Conservation (phyloP, 2,329 filamentous ascomycete genomes). For the Nannizziopsis arthrosporioides region DNA sequence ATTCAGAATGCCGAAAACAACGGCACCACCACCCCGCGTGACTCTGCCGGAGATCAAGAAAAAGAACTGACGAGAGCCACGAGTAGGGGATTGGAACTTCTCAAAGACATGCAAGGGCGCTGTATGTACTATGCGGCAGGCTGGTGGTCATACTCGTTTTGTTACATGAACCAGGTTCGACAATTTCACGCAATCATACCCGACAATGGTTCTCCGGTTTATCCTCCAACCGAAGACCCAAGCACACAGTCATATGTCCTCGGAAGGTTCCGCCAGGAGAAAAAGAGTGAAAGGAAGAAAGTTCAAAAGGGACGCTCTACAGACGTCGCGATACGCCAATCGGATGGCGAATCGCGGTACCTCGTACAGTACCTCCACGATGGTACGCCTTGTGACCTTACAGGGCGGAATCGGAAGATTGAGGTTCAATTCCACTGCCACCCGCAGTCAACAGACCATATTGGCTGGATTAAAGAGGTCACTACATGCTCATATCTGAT, state of each 20-base stretch:
- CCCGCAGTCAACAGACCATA: slow-evolving; percentile 61
- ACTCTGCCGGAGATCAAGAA: slow-evolving; percentile 51
- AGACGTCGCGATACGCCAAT: slow-evolving; percentile 55
- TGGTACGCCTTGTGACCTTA: slow-evolving; percentile 78
- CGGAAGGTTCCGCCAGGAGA: slow-evolving; percentile 44
- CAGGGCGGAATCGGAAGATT: slow-evolving; percentile 65
- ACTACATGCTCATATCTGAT: slow-evolving; percentile 87
- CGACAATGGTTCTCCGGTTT: slow-evolving; percentile 52
- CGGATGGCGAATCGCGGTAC: slow-evolving; percentile 70
- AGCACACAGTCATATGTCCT: slow-evolving; percentile 65
- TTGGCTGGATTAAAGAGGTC: slow-evolving; percentile 86
- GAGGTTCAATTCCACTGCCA: slow-evolving; percentile 73
- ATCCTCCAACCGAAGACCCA: slow-evolving; percentile 65
- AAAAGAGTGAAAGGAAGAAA: slow-evolving; percentile 23
- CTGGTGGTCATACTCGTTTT: slow-evolving; percentile 96
- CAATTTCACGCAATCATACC: slow-evolving; percentile 79
- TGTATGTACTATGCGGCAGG: slow-evolving; percentile 78
- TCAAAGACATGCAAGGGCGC: slow-evolving; percentile 62
- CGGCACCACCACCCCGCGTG: slow-evolving; percentile 50
- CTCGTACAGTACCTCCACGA: slow-evolving; percentile 69
- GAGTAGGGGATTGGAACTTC: slow-evolving; percentile 64
- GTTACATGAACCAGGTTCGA: slow-evolving; percentile 74
- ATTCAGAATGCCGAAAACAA: slow-evolving; percentile 53
- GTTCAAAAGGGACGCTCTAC: slow-evolving; percentile 25
- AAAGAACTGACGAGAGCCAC: slow-evolving; percentile 69